These are phyloP conservation scores for Plantago coronopus DNA, from an alignment of 305 asterid genomes.

Conservation along the genomic window DNA sequence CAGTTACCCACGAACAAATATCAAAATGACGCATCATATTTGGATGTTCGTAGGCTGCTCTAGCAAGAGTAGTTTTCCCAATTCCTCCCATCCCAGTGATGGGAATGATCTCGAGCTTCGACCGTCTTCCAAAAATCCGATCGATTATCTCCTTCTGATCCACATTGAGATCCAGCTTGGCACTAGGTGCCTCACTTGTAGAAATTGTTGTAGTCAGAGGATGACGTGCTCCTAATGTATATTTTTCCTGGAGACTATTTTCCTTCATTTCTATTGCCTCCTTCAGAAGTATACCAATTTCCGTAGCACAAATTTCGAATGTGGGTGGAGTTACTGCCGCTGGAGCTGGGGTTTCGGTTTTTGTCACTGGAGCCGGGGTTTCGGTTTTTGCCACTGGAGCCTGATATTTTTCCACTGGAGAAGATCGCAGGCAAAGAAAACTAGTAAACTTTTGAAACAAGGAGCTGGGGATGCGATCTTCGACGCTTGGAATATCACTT, in stretches of 20 bases:
- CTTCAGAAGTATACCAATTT: too few species aligned
- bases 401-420: too few species aligned
- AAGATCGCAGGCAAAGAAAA: too few species aligned
- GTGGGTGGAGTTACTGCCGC: too few species aligned
- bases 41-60: slow-evolving; percentile 15
- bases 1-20: slow-evolving; percentile 23
- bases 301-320: not conserved
- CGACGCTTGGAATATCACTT: too few species aligned
- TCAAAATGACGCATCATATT: slow-evolving; percentile 1
- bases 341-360: too few species aligned
- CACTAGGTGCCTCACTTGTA: not conserved
- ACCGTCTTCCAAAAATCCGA: slow-evolving; percentile 18
- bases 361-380: too few species aligned
- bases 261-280: not conserved
- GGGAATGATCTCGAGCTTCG: slow-evolving; percentile 20
- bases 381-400: too few species aligned
- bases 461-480: not conserved
- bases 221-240: not conserved
- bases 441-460: too few species aligned
- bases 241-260: not conserved
- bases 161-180: not conserved
- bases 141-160: not conserved
- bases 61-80: slow-evolving; percentile 26
- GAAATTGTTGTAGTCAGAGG: not conserved
- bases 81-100: slow-evolving; percentile 27